Base-by-base conservation (phyloP, 106 monocot genomes). In the Phalaenopsis aphrodite region DNA sequence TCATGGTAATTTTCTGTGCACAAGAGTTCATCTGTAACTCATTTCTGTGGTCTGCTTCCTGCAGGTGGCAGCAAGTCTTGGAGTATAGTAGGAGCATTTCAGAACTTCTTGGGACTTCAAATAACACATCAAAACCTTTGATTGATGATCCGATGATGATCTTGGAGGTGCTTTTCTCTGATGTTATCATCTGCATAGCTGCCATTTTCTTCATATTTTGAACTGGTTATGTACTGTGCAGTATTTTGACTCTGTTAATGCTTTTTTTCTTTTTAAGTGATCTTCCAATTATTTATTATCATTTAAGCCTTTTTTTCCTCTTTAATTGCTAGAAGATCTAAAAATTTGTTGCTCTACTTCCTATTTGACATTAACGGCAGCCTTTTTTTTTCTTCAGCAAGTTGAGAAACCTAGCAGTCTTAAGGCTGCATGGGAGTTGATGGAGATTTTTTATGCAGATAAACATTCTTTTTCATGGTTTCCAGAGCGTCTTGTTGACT, bases 371-470 rank as follows among this genome's bases (percentile, higher is more conserved):
- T 39, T 66, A 67, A 78, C 36, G 15, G 37, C 42, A 45, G 37
- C 57, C 30, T 66, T 41, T 42, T 82, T 41, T 42, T 82, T 56
- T 17, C 39, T 82, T 48, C 82, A 95, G 95, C 79, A 42, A 45
- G 21, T 76, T 55, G 85, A 85, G 79, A 84, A 89, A 76, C 84
- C 91, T 38, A 91, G 85, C 24, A 84, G 77, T 83, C 82, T 91
- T 77, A 95, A 86, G 86, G 95, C 89, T 85, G 93, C 93, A 41
- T 95, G 95, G 95, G 81, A 93, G 78, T 80, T 95, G 77, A 80
- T 95, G 88, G 90, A 89, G 79, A 91, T 93, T 77, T 96, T 92
- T 88, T 98, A 90, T 87, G 94, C 92, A 9, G 92, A 97, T 86
- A 97, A 80, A 57, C 85, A 88, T 77, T 88, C 89, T 75, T 74